Conservation (phyloP, 805 yeast genomes). For the Cyberlindnera subsufficiens region DNA sequence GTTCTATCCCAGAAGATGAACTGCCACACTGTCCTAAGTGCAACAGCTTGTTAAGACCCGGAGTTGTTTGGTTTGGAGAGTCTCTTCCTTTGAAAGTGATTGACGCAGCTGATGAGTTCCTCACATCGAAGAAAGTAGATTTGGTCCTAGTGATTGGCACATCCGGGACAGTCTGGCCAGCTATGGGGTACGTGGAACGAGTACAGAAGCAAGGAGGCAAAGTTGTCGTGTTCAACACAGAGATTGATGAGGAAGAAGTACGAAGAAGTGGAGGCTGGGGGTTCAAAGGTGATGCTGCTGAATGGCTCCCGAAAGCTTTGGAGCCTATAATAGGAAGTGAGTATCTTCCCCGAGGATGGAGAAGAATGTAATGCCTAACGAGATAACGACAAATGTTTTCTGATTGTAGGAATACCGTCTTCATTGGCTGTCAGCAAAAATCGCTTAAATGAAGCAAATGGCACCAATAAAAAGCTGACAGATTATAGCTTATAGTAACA, state of each 20-base stretch:
- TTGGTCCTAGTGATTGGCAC: constrained; percentile 81
- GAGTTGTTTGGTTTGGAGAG: constrained; percentile 96
- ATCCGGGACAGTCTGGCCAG: constrained; percentile 85
- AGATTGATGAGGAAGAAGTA: constrained; percentile 37
- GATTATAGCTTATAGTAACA: too few species aligned
- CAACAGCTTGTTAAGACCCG: constrained; percentile 68
- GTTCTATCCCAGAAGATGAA: constrained; percentile 40
- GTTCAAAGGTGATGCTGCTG: constrained; percentile 76
- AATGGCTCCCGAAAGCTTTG: constrained; percentile 59
- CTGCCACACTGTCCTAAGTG: constrained; percentile 80
- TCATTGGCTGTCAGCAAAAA: too few species aligned
- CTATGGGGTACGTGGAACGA: constrained; percentile 83
- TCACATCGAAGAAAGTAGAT: constrained; percentile 51
- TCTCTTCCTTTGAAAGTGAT: constrained; percentile 60
- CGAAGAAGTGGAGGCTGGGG: constrained; percentile 54
- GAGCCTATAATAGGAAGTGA: constrained; percentile 40
- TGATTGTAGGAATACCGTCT: too few species aligned
- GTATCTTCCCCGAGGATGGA: constrained; percentile 24
- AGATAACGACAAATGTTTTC: neutral
- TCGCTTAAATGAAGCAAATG: too few species aligned
- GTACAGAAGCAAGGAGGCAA: constrained; percentile 69
- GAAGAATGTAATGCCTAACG: constrained; percentile 8
- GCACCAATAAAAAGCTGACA: too few species aligned
- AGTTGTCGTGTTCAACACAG: constrained; percentile 77
- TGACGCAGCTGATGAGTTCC: constrained; percentile 65